phyloP scores from a whole-genome alignment of 345 rosid genomes.

The Syzygium jambos region DNA sequence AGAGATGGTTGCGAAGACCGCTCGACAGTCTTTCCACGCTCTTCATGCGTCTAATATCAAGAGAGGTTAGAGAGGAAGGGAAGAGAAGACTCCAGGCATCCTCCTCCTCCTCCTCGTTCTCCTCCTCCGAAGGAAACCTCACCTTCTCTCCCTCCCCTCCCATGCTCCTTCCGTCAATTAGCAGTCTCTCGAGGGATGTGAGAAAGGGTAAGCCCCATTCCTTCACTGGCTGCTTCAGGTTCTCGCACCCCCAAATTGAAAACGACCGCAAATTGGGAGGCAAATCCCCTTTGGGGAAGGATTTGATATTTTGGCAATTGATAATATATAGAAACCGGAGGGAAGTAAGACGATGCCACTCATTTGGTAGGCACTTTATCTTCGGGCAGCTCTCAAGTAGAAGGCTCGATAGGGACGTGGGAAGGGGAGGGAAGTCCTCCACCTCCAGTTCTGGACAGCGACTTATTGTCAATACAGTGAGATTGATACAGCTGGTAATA shows the following conservation, averaged over 20 bases:
- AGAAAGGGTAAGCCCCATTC: neutral
- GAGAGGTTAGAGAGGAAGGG: neutral
- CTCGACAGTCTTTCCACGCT: neutral
- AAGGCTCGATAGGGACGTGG: rapidly evolving
- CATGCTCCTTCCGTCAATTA: neutral
- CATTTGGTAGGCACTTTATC: no score
- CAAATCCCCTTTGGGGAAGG: neutral
- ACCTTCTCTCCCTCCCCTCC: no score
- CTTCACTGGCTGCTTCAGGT: neutral
- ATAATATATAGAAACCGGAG: rapidly evolving
- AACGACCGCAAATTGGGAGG: rapidly evolving
- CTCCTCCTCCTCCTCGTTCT: no score
- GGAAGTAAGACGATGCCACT: no score
- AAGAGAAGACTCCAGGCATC: no score
- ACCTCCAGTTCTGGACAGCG: no score
- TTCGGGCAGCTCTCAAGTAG: rapidly evolving
- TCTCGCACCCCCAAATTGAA: rapidly evolving
- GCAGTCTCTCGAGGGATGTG: rapidly evolving
- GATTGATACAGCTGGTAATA: no score
- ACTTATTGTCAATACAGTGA: rapidly evolving
- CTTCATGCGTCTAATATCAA: neutral
- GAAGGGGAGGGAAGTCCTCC: no score
- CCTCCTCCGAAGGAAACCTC: no score
- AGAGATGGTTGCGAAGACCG: neutral
- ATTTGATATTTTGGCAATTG: rapidly evolving